These are phyloP conservation scores for Plasmodium yoelii DNA, from an alignment of 169 alveolate genomes.

Conservation along the genomic window DNA sequence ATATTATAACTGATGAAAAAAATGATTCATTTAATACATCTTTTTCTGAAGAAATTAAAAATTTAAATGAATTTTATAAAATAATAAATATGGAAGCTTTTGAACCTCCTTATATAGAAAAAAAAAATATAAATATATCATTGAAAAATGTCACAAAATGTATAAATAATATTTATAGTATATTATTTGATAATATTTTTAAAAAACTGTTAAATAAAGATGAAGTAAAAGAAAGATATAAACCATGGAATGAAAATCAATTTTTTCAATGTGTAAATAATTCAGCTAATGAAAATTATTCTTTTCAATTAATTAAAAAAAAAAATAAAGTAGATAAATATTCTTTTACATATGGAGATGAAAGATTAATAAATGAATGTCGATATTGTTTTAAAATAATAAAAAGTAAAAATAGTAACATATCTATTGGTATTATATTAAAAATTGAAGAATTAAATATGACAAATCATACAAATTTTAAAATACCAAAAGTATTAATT, in stretches of 20 bases:
- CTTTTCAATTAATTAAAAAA: conserved; percentile 52
- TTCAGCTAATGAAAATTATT: conserved; percentile 40
- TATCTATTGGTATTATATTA: conserved; percentile 53
- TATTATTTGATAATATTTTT: conserved; percentile 46
- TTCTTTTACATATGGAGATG: conserved; percentile 65
- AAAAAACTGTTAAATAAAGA: conserved; percentile 14
- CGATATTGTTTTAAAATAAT: conserved; percentile 31
- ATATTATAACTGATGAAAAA: background rate
- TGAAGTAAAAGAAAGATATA: conserved; percentile 34
- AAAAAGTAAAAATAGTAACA: conserved; percentile 50
- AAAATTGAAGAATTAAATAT: conserved; percentile 30
- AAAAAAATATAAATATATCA: conserved; percentile 22
- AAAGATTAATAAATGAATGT: conserved; percentile 60
- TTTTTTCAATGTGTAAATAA: conserved; percentile 35
- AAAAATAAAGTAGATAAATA: conserved; percentile 27
- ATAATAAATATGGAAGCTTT: conserved; percentile 66
- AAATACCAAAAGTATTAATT: conserved; percentile 23
- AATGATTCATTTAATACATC: conserved; percentile 10
- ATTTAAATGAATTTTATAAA: conserved; percentile 38
- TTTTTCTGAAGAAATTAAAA: conserved; percentile 52
- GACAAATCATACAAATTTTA: conserved; percentile 16
- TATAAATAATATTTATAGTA: conserved; percentile 57
- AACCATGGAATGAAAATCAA: conserved; percentile 53
- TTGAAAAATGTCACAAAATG: conserved; percentile 21
- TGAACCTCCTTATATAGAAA: conserved; percentile 51